Conservation (phyloP, 2,329 filamentous ascomycete genomes). For the Grosmannia penicillata region DNA sequence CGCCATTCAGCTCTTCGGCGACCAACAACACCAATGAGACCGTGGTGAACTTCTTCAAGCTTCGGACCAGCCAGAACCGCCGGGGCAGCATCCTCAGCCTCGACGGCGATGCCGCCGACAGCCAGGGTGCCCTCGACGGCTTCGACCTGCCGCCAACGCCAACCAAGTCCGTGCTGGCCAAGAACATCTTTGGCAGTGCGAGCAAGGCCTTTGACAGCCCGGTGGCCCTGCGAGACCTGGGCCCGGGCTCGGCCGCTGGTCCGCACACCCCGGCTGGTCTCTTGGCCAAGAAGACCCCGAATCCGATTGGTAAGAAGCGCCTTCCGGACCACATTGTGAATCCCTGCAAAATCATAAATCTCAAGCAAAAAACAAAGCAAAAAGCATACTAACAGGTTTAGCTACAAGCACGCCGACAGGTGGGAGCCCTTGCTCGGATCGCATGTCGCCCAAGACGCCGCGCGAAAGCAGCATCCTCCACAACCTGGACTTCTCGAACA, state of each 20-base stretch:
- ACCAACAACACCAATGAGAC: conserved; percentile 8
- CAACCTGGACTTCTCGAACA: conserved; percentile 1
- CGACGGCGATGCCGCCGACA: conserved; percentile 49
- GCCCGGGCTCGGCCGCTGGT: background rate
- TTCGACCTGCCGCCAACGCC: conserved; percentile 79
- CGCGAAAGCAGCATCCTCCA: conserved; percentile 37
- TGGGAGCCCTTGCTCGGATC: conserved; percentile 33
- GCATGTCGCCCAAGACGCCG: conserved; percentile 59
- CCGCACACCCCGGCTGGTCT: too few relatives aligned
- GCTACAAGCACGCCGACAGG: too few relatives aligned
- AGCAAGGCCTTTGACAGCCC: conserved; percentile 8
- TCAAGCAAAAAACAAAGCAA: too few relatives aligned
- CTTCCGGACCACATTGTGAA: background rate
- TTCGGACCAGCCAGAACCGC: conserved; percentile 28
- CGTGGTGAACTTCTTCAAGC: conserved; percentile 53
- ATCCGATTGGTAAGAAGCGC: background rate
- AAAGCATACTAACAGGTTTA: too few relatives aligned
- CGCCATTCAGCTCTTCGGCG: conserved; percentile 52
- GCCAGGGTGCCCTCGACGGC: conserved; percentile 29
- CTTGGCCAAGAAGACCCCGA: background rate
- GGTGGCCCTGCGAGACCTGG: conserved; percentile 8
- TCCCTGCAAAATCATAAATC: too few relatives aligned
- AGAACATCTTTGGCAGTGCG: conserved; percentile 16
- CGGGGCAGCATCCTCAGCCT: conserved; percentile 64
- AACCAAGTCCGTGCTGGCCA: conserved; percentile 50